A percentile compares a stretch with the other conserved stretches of the same genome.
Conservation (phyloP, 352 stramenopile species). For the Globisporangium canariense region DNA sequence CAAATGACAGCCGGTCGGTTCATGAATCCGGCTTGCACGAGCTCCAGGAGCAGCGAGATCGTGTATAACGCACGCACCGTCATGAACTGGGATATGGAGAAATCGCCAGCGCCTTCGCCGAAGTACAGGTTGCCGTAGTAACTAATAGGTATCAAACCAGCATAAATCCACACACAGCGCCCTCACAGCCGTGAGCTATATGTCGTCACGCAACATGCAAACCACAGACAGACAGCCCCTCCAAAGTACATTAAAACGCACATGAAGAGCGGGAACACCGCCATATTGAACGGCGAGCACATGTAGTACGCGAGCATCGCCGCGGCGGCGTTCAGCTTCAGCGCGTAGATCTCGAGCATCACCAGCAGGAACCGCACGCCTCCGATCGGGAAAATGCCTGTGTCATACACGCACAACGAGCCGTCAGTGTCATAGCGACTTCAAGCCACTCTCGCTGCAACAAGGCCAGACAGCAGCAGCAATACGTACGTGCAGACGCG, state of each 20-base stretch:
- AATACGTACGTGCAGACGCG: slow-evolving; percentile 45
- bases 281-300: slow-evolving; percentile 75
- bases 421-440: background rate
- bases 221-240: background rate
- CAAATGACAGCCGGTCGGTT: too few species aligned
- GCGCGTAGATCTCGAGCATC: slow-evolving; percentile 74
- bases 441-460: background rate
- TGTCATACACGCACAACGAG: background rate
- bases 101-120: slow-evolving; percentile 46
- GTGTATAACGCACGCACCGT: slow-evolving; percentile 20
- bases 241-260: slow-evolving; percentile 21
- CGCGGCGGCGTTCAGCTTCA: slow-evolving; percentile 75
- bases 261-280: slow-evolving; percentile 76
- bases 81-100: slow-evolving; percentile 67
- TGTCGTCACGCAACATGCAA: background rate
- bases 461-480: background rate
- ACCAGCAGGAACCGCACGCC: slow-evolving; percentile 70
- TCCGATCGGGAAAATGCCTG: slow-evolving; percentile 77
- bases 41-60: too few species aligned
- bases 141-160: background rate
- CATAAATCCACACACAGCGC: background rate
- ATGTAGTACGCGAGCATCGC: slow-evolving; percentile 85
- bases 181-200: background rate
- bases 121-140: slow-evolving; percentile 60
- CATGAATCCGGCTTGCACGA: too few species aligned